A percentile compares a stretch with the other conserved stretches of the same genome.
phyloP scores from a whole-genome alignment of 495 filamentous ascomycete genomes.

The Aspergillus hancockii region DNA sequence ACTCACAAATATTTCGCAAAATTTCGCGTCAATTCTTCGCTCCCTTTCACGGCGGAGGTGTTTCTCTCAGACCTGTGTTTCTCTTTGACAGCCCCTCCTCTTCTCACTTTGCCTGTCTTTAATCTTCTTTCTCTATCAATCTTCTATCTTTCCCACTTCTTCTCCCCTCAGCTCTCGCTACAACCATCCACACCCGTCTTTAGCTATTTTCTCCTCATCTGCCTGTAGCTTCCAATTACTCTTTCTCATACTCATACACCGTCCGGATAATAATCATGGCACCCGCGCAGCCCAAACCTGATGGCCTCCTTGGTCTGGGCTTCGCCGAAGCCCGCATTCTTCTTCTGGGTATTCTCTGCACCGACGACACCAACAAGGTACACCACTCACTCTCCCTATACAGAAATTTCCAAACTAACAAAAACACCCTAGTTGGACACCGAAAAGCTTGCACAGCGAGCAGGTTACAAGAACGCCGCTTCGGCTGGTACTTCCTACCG shows the following conservation, averaged over 20 bases:
- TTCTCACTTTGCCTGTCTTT: conserved; percentile 2
- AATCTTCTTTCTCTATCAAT: conserved; percentile 10
- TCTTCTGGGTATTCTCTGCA: conserved; percentile 23
- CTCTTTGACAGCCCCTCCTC: neutral
- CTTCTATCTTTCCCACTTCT: neutral
- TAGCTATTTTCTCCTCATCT: neutral
- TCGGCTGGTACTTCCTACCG: conserved; percentile 34
- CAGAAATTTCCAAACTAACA: neutral
- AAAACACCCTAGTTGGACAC: conserved; percentile 35
- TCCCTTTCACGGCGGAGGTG: neutral
- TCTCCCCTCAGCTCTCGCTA: neutral
- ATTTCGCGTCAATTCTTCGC: neutral
- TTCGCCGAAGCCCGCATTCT: conserved; percentile 24
- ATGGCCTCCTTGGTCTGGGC: conserved; percentile 22
- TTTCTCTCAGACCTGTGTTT: conserved; percentile 1
- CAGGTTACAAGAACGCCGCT: conserved; percentile 33
- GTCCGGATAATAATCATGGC: conserved; percentile 16
- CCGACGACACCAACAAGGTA: conserved; percentile 25
- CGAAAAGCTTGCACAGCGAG: conserved; percentile 34
- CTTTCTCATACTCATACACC: neutral
- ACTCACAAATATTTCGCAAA: neutral
- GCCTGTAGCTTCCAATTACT: neutral
- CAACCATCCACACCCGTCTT: conserved; percentile 5
- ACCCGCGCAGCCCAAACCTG: conserved; percentile 16
- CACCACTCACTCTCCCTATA: neutral